Evolutionary conservation across 1,284 basidiomycete species (phyloP).

Genomic region (Fomitopsis schrenkii): DNA sequence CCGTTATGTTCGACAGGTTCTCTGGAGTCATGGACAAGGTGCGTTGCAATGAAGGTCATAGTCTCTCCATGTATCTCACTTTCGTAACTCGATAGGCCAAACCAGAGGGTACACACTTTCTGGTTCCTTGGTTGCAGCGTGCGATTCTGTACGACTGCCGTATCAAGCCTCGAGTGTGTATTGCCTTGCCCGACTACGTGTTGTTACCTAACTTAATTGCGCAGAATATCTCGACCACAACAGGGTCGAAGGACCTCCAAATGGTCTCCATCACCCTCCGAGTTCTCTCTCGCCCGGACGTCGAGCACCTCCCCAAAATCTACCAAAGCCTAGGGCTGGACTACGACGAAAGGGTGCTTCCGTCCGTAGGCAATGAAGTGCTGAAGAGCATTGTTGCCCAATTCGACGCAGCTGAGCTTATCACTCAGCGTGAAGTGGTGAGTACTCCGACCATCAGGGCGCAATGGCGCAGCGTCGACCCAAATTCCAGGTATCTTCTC

Average conservation of each 20-base stretch:
- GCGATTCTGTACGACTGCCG: constrained; percentile 98
- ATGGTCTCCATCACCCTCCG: constrained; percentile 97
- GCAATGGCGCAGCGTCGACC: not conserved
- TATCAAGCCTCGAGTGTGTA: constrained; percentile 86
- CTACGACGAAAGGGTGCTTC: constrained; percentile 95
- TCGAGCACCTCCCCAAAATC: constrained; percentile 85
- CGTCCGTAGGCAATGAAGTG: constrained; percentile 96
- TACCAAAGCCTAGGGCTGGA: constrained; percentile 94
- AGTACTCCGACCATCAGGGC: constrained; percentile 24
- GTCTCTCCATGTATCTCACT: not conserved
- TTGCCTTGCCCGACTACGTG: not conserved
- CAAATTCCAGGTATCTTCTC: constrained; percentile 72
- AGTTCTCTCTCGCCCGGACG: constrained; percentile 92
- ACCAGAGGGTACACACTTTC: constrained; percentile 95
- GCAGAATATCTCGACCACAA: constrained; percentile 95
- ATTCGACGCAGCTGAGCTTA: constrained; percentile 98
- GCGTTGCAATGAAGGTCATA: constrained; percentile 13
- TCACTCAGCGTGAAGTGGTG: constrained; percentile 83
- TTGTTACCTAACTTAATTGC: not conserved
- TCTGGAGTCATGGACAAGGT: constrained; percentile 85
- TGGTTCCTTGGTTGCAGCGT: constrained; percentile 92
- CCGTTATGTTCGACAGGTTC: constrained; percentile 99
- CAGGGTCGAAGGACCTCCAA: constrained; percentile 95
- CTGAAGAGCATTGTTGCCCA: constrained; percentile 98
- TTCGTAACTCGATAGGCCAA: constrained; percentile 51